Base-by-base conservation (phyloP, 1,284 basidiomycete genomes). In the Rhodofomes roseus region DNA sequence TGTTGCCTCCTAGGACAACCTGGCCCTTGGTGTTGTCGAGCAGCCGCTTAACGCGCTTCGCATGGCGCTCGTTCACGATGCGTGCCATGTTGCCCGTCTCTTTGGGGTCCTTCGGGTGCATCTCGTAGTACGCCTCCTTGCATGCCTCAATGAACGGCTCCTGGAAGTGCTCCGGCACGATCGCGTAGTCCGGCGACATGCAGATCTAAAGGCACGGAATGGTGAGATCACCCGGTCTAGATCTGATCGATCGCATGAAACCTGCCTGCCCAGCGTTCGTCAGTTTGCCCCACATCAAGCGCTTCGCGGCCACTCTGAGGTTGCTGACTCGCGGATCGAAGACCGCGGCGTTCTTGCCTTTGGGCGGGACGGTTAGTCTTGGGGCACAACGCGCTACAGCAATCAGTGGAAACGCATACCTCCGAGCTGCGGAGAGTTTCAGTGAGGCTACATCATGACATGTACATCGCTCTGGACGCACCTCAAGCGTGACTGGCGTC, bases 251-350 rank as follows among this genome's bases (percentile, higher is more conserved):
- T 1, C 37, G 12, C 12, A 29, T 34, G 31, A 34, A 22, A 53
- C 41, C 14, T 29, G 78, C 89, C 74, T 93, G 92, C 0, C 92
- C 92, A 1, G 81, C 81, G 67, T 93, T 94, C 54, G 83, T 76
- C n/a, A 84, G 73, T 73, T 94, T 95, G 54, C 93, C 93, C 86
- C 92, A 94, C 40, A 95, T 74, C 53, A 93, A 79, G n/a, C 91
- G 81, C 44, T 79, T 80, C 0, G 87, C 86, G 0, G 85, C 79
- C 5, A 77, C 71, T 60, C 82, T 77, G 56, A 92, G 70, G 68
- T 92, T 84, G 64, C 81, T 52, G 50, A 52, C 81, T 52, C 78
- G 80, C 1, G 89, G 78, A 68, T 95, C 90, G 52, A 96, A 76
- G 65, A 95, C 81, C 11, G 88, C 89, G 3, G 95, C 94, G 16